A percentile compares a stretch with the other conserved stretches of the same genome.
Evolutionary conservation across 768 basidiomycete genomes (phyloP).

Genomic region (Strobilomyces echinocephalus): DNA sequence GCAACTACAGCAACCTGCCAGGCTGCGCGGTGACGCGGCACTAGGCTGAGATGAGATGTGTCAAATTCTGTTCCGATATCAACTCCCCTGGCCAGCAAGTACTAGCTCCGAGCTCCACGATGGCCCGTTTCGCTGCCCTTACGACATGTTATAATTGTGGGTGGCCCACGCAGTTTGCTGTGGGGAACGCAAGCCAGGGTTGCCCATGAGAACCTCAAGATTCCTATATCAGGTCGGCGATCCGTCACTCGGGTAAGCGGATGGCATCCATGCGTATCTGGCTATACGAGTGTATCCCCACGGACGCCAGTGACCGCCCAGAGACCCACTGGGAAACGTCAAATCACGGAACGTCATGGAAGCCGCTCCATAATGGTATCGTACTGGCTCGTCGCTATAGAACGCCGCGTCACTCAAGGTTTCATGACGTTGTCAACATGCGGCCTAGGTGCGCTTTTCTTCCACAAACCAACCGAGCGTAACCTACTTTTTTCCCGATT

Average conservation of each 20-base stretch:
- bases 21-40: conserved; percentile 12
- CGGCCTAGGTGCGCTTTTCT: conserved; percentile 28
- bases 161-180: conserved; percentile 8
- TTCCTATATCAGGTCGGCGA: conserved; percentile 14
- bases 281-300: conserved; percentile 12
- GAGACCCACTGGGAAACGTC: conserved; percentile 15
- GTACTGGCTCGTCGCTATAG: conserved; percentile 26
- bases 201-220: conserved; percentile 14
- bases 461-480: conserved; percentile 14
- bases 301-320: conserved; percentile 16
- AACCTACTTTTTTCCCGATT: conserved; percentile 22
- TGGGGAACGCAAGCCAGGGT: conserved; percentile 13
- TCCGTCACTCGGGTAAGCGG: conserved; percentile 7
- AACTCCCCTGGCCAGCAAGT: conserved; percentile 1
- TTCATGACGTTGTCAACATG: conserved; percentile 33
- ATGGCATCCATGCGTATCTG: conserved; percentile 2
- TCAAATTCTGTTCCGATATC: conserved; percentile 14
- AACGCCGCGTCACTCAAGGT: conserved; percentile 31
- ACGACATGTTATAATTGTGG: conserved; percentile 18
- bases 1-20: conserved; percentile 8
- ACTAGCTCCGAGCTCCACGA: conserved; percentile 23
- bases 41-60: conserved; percentile 19
- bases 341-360: conserved; percentile 27
- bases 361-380: conserved; percentile 26
- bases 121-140: conserved; percentile 15